These are phyloP conservation scores for Gynochthodes officinalis DNA, from an alignment of 257 asterid species.

Conservation along the genomic window DNA sequence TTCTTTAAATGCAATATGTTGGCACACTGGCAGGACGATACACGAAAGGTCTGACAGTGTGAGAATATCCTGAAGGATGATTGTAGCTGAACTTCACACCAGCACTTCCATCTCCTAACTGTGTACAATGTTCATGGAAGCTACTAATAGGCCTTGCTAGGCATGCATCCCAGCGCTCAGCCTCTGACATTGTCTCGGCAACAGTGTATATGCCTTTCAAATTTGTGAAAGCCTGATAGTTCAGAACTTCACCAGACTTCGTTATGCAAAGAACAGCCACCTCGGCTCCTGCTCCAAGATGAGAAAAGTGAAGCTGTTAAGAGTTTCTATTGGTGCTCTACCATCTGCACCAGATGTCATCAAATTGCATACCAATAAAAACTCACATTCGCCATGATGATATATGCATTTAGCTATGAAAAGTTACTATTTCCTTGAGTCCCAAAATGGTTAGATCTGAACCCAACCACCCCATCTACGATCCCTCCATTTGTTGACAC, in stretches of 20 bases:
- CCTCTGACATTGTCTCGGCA: constrained; percentile 95
- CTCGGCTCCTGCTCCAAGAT: constrained; percentile 72
- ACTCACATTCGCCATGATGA: not conserved
- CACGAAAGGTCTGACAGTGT: constrained; percentile 68
- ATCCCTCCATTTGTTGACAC: not conserved
- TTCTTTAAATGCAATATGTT: constrained; percentile 53
- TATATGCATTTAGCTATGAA: not conserved
- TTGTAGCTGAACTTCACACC: constrained; percentile 78
- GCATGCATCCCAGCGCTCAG: constrained; percentile 92
- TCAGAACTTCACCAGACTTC: constrained; percentile 83
- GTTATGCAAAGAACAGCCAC: constrained; percentile 98
- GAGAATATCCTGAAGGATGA: constrained; percentile 76
- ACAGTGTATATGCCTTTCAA: constrained; percentile 69
- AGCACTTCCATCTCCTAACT: constrained; percentile 44
- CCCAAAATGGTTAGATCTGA: not conserved
- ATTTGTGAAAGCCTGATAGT: constrained; percentile 88
- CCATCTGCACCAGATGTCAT: not conserved
- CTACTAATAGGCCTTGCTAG: constrained; percentile 89
- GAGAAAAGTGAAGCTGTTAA: not conserved
- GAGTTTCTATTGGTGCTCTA: not conserved
- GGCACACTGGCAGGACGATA: constrained; percentile 65
- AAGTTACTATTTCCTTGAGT: not conserved
- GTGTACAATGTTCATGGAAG: constrained; percentile 72
- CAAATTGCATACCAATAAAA: not conserved
- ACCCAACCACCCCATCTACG: not conserved